Base-by-base conservation (phyloP, 1,284 basidiomycete genomes). In the Takashimella tepidaria region DNA sequence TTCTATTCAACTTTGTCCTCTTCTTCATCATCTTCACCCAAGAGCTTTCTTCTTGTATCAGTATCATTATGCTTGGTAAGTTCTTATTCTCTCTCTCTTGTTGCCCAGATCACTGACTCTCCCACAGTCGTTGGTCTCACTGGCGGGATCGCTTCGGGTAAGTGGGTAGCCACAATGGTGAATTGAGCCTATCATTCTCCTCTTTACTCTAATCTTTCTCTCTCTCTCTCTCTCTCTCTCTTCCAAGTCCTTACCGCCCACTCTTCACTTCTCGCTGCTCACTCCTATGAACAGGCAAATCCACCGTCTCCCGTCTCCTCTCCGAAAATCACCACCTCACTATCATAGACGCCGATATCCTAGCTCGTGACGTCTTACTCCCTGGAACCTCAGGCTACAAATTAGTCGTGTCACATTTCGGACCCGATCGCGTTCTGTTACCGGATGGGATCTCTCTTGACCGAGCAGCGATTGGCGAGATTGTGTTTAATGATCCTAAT, bases 81-180 rank as follows among this genome's bases (percentile, higher is more conserved):
- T 37, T 16, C 31, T 37, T 8, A n/a, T n/a, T n/a, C n/a, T n/a
- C n/a, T n/a, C n/a, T n/a, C n/a, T n/a, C n/a, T n/a, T n/a, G n/a
- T n/a, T n/a, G n/a, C n/a, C n/a, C n/a, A n/a, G n/a, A n/a, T 8
- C 21, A 4, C 45, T 24, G 16, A 41, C 4, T 26, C 6, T 55
- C n/a, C n/a, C n/a, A n/a, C 64, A 95, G 92, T 98, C 57, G 84
- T 98, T 58, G 95, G 95, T 45, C 83, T 98, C 41, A 97, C 95
- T 13, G 96, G 96, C 21, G 92, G 95, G 2, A 98, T 98, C 57
- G 91, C 92, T 27, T 95, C 93, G 0, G 93, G 92, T 68, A 50
- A 46, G 62, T n/a, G n/a, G n/a, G n/a, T n/a, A n/a, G n/a, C n/a
- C n/a, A n/a, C n/a, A n/a, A n/a, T n/a, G n/a, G n/a, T n/a, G n/a